Evolutionary conservation across 2,329 filamentous ascomycete species (phyloP).

Genomic region (Botryotinia globosa): DNA sequence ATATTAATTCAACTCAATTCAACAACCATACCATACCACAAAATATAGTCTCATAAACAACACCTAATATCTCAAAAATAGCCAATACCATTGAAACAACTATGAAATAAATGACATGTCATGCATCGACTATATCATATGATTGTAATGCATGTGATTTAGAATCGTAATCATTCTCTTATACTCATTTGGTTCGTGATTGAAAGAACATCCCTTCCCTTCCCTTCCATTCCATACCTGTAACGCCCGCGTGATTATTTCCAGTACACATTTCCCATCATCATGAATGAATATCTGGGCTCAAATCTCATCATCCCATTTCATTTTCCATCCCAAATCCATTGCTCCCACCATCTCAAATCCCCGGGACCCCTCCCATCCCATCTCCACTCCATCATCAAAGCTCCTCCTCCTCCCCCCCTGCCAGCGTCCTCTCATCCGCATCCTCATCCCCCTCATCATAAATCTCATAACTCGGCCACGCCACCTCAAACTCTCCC

Average conservation of each 20-base stretch:
- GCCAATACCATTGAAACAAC: too few relatives aligned
- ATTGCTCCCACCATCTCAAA: slow-evolving; percentile 29
- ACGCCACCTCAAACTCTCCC: slow-evolving; percentile 31
- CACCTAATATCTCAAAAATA: background rate
- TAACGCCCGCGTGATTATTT: background rate
- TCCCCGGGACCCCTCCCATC: background rate
- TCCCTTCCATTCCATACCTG: background rate
- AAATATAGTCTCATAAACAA: background rate
- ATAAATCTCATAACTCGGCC: slow-evolving; percentile 19
- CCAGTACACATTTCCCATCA: slow-evolving; percentile 9
- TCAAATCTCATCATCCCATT: slow-evolving; percentile 40
- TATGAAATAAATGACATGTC: background rate
- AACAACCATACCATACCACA: background rate
- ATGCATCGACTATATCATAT: background rate
- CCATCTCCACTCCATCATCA: background rate
- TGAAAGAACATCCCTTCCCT: background rate
- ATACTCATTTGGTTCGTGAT: background rate
- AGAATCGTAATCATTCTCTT: background rate
- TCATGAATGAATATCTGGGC: too few relatives aligned
- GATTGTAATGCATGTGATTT: background rate
- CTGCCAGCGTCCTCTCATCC: background rate
- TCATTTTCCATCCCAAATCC: slow-evolving; percentile 37
- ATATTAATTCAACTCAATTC: too few relatives aligned
- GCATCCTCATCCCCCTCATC: background rate
- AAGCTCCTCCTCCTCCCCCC: background rate